Evolutionary conservation across 176 grass and related monocot genomes (phyloP), one percentile per base, ranked within the genome.

Genomic region (Pontederia crassipes): DNA sequence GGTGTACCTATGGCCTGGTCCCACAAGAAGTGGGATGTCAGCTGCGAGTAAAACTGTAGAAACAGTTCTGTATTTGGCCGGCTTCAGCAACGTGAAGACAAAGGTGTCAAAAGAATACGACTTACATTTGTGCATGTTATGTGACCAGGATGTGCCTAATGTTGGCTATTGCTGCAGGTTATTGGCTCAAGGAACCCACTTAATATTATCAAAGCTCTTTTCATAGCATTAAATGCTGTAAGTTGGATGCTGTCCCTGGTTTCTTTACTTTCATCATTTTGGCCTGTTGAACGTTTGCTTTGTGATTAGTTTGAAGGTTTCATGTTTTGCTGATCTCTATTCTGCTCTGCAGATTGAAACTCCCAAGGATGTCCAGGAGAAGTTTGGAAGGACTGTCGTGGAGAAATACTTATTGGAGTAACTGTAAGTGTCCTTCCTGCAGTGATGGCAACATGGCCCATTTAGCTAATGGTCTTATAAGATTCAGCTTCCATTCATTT

Each of bases 151-250:
- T 83, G 32, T 17, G 58, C 13, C 69, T 51, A 26, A 45, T 40
- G 2, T 7, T 40, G 1, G 54, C 0, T 56, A 49, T 53, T 27
- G 4, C 20, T 40, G 52, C 79, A 91, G 84, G 91, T 97, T 66
- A 87, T 97, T 74, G 87, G 92, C 59, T 97, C 92, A n/a, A 97
- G 87, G 71, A 97, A 82, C 70, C 92, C 87, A 6, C 87, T 91
- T 70, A 97, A 91, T 67, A 84, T 88, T 20, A 78, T 97, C 46
- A 91, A 91, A 52, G 87, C 87, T 71, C 87, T 97, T 55, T 97
- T 97, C 79, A 97, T 82, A 77, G 92, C 87, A 52, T 59, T 97
- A 49, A 97, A 97, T 24, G 92, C 87, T 17, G 92, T 91, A 72
- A 57, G 84, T 83, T 20, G 49, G 57, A 73, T 13, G 45, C 65